phyloP scores from a whole-genome alignment of 169 alveolate species.

The Cryptosporidium sp. region DNA sequence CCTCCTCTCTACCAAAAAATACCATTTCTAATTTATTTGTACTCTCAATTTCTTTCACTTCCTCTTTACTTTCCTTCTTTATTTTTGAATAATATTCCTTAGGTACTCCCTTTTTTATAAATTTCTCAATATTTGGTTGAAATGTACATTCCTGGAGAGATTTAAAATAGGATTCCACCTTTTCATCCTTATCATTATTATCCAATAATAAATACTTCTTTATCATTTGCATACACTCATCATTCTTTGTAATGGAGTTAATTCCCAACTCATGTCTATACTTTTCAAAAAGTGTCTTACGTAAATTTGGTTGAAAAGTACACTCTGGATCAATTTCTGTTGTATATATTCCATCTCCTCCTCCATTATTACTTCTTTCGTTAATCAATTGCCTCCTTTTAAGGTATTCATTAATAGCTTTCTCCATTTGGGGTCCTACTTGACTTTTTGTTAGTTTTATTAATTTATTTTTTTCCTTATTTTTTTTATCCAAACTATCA shows the following conservation, averaged over 20 bases:
- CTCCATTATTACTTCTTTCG: neutral
- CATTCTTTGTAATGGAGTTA: conserved; percentile 46
- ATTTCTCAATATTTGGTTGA: conserved; percentile 71
- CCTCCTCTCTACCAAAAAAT: conserved; percentile 6
- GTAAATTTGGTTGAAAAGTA: conserved; percentile 51
- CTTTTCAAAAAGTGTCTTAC: conserved; percentile 28
- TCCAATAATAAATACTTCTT: conserved; percentile 40
- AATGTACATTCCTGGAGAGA: conserved; percentile 70
- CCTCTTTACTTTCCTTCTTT: conserved; percentile 8
- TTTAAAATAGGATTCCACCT: conserved; percentile 64
- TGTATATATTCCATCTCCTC: neutral
- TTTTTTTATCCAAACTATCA: neutral
- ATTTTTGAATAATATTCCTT: conserved; percentile 11
- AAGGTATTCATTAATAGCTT: conserved; percentile 46
- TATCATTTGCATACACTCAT: conserved; percentile 49
- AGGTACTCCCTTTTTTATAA: conserved; percentile 13
- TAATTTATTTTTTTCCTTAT: neutral
- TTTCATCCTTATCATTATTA: conserved; percentile 54
- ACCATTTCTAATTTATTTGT: neutral
- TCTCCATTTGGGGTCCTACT: conserved; percentile 64
- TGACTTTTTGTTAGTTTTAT: neutral
- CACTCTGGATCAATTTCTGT: conserved; percentile 62
- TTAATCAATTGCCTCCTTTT: neutral
- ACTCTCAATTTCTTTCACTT: neutral
- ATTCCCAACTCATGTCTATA: conserved; percentile 28